Percentiles rank a stretch among this genome's conserved stretches.
Evolutionary conservation across 2,329 filamentous ascomycete genomes (phyloP).

Genomic region (Pestalotiopsis sp.): DNA sequence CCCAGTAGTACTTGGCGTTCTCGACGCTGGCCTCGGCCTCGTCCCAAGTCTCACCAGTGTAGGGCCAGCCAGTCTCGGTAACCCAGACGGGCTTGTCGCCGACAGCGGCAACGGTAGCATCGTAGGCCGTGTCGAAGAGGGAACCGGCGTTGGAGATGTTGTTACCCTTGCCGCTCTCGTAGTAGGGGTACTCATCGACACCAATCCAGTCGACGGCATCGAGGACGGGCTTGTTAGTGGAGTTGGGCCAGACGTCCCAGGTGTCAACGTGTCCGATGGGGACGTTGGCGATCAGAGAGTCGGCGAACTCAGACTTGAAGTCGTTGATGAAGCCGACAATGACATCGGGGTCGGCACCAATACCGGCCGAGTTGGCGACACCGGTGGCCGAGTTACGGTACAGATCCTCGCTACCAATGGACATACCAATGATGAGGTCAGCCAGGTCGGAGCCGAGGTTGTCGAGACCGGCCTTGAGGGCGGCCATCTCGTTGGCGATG

Average conservation of each 20-base stretch:
- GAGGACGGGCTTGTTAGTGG: conserved; percentile 62
- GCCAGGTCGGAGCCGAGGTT: conserved; percentile 54
- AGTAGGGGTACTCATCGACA: conserved; percentile 70
- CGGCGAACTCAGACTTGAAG: conserved; percentile 60
- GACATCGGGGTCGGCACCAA: conserved; percentile 60
- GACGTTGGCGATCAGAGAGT: conserved; percentile 44
- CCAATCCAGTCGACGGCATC: conserved; percentile 67
- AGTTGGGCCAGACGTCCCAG: conserved; percentile 65
- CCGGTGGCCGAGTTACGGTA: conserved; percentile 67
- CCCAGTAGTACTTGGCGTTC: conserved; percentile 69
- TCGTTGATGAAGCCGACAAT: conserved; percentile 69
- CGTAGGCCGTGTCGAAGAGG: conserved; percentile 57
- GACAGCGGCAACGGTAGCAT: conserved; percentile 47
- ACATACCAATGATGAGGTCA: conserved; percentile 65
- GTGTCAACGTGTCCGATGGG: conserved; percentile 71
- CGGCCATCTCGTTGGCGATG: conserved; percentile 63
- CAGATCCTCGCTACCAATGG: conserved; percentile 69
- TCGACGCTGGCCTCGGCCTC: conserved; percentile 55
- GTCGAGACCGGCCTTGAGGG: conserved; percentile 58
- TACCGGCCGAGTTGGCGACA: conserved; percentile 62
- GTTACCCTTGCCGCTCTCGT: conserved; percentile 60
- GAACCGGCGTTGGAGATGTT: conserved; percentile 55
- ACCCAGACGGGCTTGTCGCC: conserved; percentile 61
- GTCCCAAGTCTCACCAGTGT: conserved; percentile 55
- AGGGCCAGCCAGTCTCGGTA: conserved; percentile 70